Base-by-base conservation (phyloP, 768 basidiomycete genomes). In the Lactarius hengduanensis region DNA sequence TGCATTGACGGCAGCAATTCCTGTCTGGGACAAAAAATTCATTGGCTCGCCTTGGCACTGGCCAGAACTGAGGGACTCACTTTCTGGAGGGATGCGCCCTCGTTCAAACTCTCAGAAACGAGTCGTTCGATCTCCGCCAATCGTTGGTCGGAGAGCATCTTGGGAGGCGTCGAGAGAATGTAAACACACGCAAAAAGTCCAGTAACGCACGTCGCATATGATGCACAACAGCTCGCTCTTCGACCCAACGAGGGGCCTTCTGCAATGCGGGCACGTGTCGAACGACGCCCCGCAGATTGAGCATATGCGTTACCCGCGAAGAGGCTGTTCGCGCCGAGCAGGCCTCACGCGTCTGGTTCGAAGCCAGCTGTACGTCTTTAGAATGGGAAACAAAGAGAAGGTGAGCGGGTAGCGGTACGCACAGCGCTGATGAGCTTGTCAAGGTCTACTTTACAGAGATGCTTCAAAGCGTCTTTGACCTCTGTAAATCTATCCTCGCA, bases 401-500 rank as follows among this genome's bases (percentile, higher is more conserved):
- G 38, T 3, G 30, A 13, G 8, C 26, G 58, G 16, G 18, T 54
- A 16, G 20, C 2, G 16, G 6, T 40, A 69, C 80, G 66, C 71
- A 89, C 91, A 32, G 84, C 84, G 57, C 83, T 86, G 41, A 94
- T 89, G 8, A 97, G 78, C 73, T 91, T 95, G 76, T 98, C 96
- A 32, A 96, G 83, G 71, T 98, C 96, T 74, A 91, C 80, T 72
- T 90, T 89, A 73, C 91, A 87, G 61, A 94, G 76, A 2, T 81
- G 75, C 74, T 86, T 89, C 55, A 96, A 79, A 0, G 87, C 89
- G 67, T 86, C 83, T 61, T 87, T 83, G 55, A 92, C 78, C 38
- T 86, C 83, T 3, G 80, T 85, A 71, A 89, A 94, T 40, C 80
- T 81, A 60, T 92, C 90, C 76, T 95, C 93, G 5, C 82, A 82